These are phyloP conservation scores for Ophiostoma sp. DNA, from an alignment of 2,329 filamentous ascomycete species.

Conservation along the genomic window DNA sequence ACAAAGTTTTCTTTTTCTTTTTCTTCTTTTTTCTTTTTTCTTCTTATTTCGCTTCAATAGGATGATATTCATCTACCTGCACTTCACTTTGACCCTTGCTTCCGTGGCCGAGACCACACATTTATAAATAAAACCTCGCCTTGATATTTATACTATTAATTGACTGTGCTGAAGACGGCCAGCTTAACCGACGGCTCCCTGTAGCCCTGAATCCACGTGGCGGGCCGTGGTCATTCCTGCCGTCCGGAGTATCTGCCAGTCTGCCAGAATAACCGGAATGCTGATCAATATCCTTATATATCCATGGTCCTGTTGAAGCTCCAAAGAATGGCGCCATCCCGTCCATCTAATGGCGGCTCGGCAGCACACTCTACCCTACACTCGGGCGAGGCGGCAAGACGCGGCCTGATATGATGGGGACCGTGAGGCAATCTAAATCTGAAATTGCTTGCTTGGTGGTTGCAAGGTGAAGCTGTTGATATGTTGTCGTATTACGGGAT, in stretches of 20 bases:
- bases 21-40: background rate
- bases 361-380: background rate
- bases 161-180: background rate
- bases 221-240: background rate
- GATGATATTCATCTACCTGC: too few species aligned
- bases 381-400: background rate
- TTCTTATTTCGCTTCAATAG: too few species aligned
- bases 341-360: background rate
- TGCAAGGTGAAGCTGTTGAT: too few species aligned
- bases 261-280: background rate
- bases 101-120: background rate
- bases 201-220: background rate
- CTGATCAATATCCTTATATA: background rate
- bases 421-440: background rate
- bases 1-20: too few species aligned
- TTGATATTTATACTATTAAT: background rate
- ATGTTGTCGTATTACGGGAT: too few species aligned
- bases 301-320: too few species aligned
- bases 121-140: background rate
- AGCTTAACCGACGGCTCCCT: background rate
- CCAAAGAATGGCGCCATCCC: background rate
- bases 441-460: background rate
- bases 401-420: background rate
- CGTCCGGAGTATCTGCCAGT: background rate
- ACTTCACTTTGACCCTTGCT: background rate